Base-by-base conservation (phyloP, 139 green algal species). In the Bryopsis sp. region DNA sequence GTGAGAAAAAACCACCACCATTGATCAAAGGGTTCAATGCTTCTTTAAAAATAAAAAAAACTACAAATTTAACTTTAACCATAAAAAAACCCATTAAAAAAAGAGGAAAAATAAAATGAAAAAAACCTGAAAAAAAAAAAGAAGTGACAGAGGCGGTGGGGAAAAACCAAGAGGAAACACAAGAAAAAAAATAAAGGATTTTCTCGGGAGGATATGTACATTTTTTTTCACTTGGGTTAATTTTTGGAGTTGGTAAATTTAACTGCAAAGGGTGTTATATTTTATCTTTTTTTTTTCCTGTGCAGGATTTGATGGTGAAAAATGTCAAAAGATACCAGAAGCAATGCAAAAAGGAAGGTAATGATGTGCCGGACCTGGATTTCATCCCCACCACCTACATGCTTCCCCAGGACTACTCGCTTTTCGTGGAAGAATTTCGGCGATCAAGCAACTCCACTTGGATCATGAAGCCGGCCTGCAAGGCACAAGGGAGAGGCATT, bases 291-390 rank as follows among this genome's bases (percentile, higher is more conserved):
- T n/a, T n/a, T n/a, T n/a, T n/a, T 63, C 32, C 35, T 28, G 24
- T 54, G 24, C 68, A 84, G 82, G 87, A 94, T 67, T 71, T 90
- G 22, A 79, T 94, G 74, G 81, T 90, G 0, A 94, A 94, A 73
- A 94, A 94, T 71, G 67, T 94, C 11, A 94, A 92, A 75, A 73
- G 87, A 2, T 87, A 85, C 38, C 72, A 80, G 36, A 85, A 82
- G 67, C 69, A 76, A 36, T 31, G 73, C 24, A 68, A 70, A 59
- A 84, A 83, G 35, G 79, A 86, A n/a, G 81, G 72, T 2, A 29
- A 47, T 39, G 22, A 39, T 15, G 61, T 60, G 1, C 69, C 70
- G 34, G 74, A 73, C 5, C 48, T 81, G 24, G 77, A 89, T 47
- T 82, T 92, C 72, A 67, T 88, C 39, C 83, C 85, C 8, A 66